Base-by-base conservation (phyloP, 768 basidiomycete species). In the Piloderma croceum region DNA sequence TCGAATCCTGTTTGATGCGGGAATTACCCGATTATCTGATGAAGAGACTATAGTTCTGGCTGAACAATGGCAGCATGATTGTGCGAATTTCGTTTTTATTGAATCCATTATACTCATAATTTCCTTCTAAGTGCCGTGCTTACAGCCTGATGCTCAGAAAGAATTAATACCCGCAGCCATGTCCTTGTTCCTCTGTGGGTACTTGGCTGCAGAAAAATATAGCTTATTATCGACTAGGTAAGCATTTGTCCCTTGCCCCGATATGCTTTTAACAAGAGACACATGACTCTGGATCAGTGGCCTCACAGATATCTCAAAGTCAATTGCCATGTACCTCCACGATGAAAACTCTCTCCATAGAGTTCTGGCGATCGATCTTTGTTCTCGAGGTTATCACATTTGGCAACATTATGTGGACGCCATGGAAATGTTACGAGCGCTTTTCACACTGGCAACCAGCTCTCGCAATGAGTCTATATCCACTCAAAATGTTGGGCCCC, bases 321-420 rank as follows among this genome's bases (percentile, higher is more conserved):
- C 91, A 0, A 76, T 97, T 40, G 69, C 74, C 1, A 49, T 82
- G 7, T 92, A 84, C 52, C 69, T 99, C 10, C 74, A 89, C 39
- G 82, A 89, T 43, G 80, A 84, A 36, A 65, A 71, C 6, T 79
- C 81, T 1, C 68, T 68, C 2, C 76, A 87, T 56, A 69, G 83
- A 6, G 68, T 77, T 3, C 68, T 92, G 10, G 90, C 88, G 0
- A 81, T 96, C 47, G 94, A 98, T 53, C 69, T 97, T 7, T 91
- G 89, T 51, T 83, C 87, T 2, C 80, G 87, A 33, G 94, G 94
- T 0, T 98, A 97, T 56, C 76, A 83, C 33, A 79, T 93, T 36
- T 98, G 93, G 92, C 91, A 96, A 54, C 81, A 90, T 49, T 91
- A 92, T 50, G 73, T 92, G 43, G 92, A 98, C 49, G 79, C 91